Conservation (phyloP, 148 eudicot species). For the Arbutus unedo region DNA sequence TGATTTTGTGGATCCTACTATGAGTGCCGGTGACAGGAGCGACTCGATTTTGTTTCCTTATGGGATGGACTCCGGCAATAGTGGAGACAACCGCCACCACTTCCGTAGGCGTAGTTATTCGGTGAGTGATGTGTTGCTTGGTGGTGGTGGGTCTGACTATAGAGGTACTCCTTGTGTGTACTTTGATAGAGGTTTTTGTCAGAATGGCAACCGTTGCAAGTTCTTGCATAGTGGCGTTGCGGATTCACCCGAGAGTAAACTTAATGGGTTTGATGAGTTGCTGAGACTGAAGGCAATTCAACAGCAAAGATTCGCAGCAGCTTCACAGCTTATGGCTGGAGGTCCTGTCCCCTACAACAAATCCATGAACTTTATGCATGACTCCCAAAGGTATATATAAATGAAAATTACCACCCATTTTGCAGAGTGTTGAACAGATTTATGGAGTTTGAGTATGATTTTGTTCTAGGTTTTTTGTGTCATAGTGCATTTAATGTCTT, state of each 20-base stretch:
- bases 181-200: conserved; percentile 62
- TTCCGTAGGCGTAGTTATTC: conserved; percentile 64
- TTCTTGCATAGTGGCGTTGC: conserved; percentile 48
- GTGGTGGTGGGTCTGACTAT: conserved; percentile 37
- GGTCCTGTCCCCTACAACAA: conserved; percentile 39
- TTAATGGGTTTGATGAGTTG: conserved; percentile 55
- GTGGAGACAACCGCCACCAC: conserved; percentile 11
- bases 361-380: conserved; percentile 41
- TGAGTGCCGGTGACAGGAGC: conserved; percentile 46
- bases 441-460: background rate
- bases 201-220: conserved; percentile 59
- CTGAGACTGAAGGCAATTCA: conserved; percentile 56
- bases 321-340: conserved; percentile 51
- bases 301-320: conserved; percentile 54
- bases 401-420: background rate
- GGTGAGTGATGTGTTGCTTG: conserved; percentile 54
- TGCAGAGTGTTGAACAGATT: background rate
- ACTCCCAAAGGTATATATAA: conserved; percentile 50
- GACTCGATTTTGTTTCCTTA: conserved; percentile 37
- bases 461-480: background rate
- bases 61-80: background rate
- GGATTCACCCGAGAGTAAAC: conserved; percentile 27
- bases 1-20: conserved; percentile 38
- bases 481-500: background rate
- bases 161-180: conserved; percentile 60